Base-by-base conservation (phyloP, 345 rosid genomes). In the Aurinia saxatilis region DNA sequence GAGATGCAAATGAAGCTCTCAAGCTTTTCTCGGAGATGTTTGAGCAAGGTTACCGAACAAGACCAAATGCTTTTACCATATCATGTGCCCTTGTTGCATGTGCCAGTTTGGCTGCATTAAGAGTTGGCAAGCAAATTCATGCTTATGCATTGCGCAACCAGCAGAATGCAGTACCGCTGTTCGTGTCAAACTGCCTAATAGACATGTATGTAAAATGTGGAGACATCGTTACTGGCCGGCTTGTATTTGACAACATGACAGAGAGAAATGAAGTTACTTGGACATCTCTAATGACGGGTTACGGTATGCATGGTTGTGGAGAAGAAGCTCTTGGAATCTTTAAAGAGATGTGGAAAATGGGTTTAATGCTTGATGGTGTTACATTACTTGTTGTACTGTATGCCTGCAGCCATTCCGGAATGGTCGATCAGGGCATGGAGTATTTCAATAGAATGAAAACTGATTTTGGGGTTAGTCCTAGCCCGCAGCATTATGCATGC, bases 181-280 rank as follows among this genome's bases (percentile, higher is more conserved):
- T 77, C 34, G 82, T 87, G 58, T 74, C 77, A 50, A 87, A 90
- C 65, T 87, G 97, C 65, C 90, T 90, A 0, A 60, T 90, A 41
- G 92, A 90, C 57, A 90, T 85, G 97, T 90, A 87, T 74, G 77
- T 83, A 40, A 87, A 87, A 80, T 87, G 85, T 44, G 95, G 92
- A 57, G 82, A 80, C 54, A 57, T 87, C 14, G 78, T 71, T 25
- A 41, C 77, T 52, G 92, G 80, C 45, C 76, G 88, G 58, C 57
- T 74, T 55, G 88, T 87, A 19, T 90, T 85, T 63, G 75, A 79
- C 67, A 72, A 69, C 69, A 79, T 87, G 87, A 59, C 30, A 65
- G 79, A 72, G 46, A 80, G 60, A 62, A 87, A 85, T 73, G 77
- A 72, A 68, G 81, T 90, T 70, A 84, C 95, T 2, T 90, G 95